A percentile compares a stretch with the other conserved stretches of the same genome.
These are phyloP conservation scores for Rhodotorula graminis DNA, from an alignment of 768 basidiomycete genomes.

Conservation along the genomic window DNA sequence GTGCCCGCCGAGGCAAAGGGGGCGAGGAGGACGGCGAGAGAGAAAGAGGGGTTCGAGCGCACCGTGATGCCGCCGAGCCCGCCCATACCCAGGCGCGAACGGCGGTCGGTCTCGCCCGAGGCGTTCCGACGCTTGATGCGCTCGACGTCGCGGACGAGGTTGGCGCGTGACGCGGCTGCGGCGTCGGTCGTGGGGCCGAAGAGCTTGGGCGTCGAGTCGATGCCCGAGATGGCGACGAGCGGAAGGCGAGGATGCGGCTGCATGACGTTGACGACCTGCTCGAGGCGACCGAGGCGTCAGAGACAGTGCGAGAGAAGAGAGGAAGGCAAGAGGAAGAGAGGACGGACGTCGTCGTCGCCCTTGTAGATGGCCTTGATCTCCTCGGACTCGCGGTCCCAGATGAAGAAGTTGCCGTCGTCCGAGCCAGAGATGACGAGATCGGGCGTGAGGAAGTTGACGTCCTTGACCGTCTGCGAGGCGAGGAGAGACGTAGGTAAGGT, in stretches of 20 bases:
- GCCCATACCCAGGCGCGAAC: background rate
- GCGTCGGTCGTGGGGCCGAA: conserved; percentile 35
- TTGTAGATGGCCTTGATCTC: conserved; percentile 34
- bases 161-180: background rate
- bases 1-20: background rate
- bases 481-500: no score
- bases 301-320: background rate
- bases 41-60: background rate
- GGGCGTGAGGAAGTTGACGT: conserved; percentile 37
- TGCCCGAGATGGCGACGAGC: conserved; percentile 38
- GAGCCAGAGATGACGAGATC: conserved; percentile 26
- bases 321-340: background rate
- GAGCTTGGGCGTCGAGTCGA: conserved; percentile 39
- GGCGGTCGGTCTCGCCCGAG: background rate
- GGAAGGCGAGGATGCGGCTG: conserved; percentile 39
- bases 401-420: conserved; percentile 38
- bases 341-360: conserved; percentile 30
- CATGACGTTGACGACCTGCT: conserved; percentile 39
- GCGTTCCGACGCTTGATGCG: background rate
- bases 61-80: background rate
- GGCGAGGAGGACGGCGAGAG: background rate
- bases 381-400: conserved; percentile 21
- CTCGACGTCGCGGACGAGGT: conserved; percentile 18
- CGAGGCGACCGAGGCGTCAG: no score
- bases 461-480: conserved; percentile 42